Base-by-base conservation (phyloP, 2,329 filamentous ascomycete genomes). In the Colletotrichum trifolii region DNA sequence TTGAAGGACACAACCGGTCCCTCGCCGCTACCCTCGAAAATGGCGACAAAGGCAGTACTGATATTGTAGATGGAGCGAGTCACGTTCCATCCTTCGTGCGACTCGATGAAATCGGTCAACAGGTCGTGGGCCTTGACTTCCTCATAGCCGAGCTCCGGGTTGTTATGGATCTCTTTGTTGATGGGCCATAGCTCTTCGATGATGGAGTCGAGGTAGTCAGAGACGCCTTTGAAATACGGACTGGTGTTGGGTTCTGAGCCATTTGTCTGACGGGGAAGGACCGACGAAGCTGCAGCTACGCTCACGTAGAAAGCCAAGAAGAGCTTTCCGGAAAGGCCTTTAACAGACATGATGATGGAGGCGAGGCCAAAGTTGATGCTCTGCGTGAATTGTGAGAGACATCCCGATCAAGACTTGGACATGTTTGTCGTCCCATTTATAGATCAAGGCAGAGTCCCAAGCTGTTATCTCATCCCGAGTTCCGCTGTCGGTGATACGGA, bases 1-100 rank as follows among this genome's bases (percentile, higher is more conserved):
- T 81, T 80, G 62, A 82, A 82, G 12, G 76, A 78, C 9, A 82
- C 77, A 0, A 76, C 73, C 25, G 77, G 77, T 0, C 78, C 79
- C 10, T 72, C 66, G 0, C 70, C 73, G 3, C 74, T 75, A 36
- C 75, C 79, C 25, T 79, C 74, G 57, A 75, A 81, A 0, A 77
- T 74, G 2, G 79, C 81, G 43, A 78, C 74, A 62, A 82, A 83
- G 6, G 80, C 80, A 3, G 81, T 83, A 5, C 75, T 73, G 49
- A 83, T 77, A 2, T 74, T 76, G 34, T 79, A 80, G 0, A 79
- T 78, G 0, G 76, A 77, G 4, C 72, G 68, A 0, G 75, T 79
- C 7, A 83, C 79, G 4, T 75, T 71, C 79, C 80, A 81, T 6
- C 73, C 76, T 6, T 72, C 63, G 39, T 76, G 74, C 10, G 68